Base-by-base conservation (phyloP, 495 filamentous ascomycete genomes). In the Letharia lupina region DNA sequence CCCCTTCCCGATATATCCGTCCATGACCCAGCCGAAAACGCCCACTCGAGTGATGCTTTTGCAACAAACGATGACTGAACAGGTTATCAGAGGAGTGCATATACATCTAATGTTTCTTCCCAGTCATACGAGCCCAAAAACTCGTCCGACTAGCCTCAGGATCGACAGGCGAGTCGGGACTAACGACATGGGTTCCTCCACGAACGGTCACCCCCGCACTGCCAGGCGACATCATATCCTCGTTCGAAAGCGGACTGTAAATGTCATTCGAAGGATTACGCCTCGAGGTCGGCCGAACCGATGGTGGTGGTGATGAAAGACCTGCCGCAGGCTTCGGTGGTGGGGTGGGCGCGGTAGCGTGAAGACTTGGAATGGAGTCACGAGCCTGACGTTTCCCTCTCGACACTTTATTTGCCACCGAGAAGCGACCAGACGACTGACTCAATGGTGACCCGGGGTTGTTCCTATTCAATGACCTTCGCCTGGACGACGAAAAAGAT, bases 231-330 rank as follows among this genome's bases (percentile, higher is more conserved):
- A 47, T 31, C 44, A 20, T 18, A 20, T 52, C 63, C 54, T 42
- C 35, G 54, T 59, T 65, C 31, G 63, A 45, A 13, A 65, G 40
- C 18, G 63, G 63, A 57, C 63, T 65, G 52, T 58, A 65, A 18
- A 59, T 20, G 28, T 44, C 16, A 15, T 47, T 57, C 16, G 54
- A 57, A 18, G 54, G 31, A 3, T 7, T 15, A 37, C 54, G 54
- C 33, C 54, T 57, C 31, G 54, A 37, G 3, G 15, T 37, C 28
- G 54, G 33, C 33, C 33, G 54, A 10, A 37, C 40, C 18, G 63
- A 58, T 2, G 62, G 15, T 20, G 62, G 62, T n/a, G 62, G 15
- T 15, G 52, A 44, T 31, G 62, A 45, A 13, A 40, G 37, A n/a
- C 48, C 39, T 9, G 37, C 40, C 35, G 63, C 39, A 44, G 50